Evolutionary conservation across 257 asterid species (phyloP), one percentile per base, ranked within the genome.

Genomic region (Euphrasia confusa): DNA sequence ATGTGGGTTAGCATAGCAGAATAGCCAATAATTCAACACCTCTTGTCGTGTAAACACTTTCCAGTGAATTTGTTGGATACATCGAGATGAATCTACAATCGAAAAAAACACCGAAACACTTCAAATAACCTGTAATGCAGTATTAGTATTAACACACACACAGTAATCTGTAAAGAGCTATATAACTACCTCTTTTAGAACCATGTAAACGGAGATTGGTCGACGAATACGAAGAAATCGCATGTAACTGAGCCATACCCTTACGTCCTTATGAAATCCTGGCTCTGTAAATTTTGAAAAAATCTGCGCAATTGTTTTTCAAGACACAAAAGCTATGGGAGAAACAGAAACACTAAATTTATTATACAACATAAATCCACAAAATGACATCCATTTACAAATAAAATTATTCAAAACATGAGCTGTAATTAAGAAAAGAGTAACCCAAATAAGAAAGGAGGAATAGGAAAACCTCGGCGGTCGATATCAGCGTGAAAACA

Each of bases 201-300:
- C 71, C 78, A 57, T 64, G 55, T 64, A 59, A 68, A 44, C 70
- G 68, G 52, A 72, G 76, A 77, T 73, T 75, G 69, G 76, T 10
- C 57, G 82, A 79, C 71, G 83, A 73, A 63, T 72, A 80, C 33
- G 84, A 79, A 52, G 79, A 79, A 28, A 78, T 62, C 12, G 91
- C 80, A 47, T 76, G 85, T 42, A 83, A 63, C 59, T 79, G 89
- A 72, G 84, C 84, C 95, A 87, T 87, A 60, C 70, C 69, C 66
- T 53, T 17, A 58, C 55, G 10, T 3, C 26, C 18, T 17, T 39
- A 49, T 10, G 5, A 56, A 52, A 55, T 10, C 58, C 2, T 33
- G 21, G 35, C 68, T 56, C 75, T 72, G 67, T 54, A 48, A 48
- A 66, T 17, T 11, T 4, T 45, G 5, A 10, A 21, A 21, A 60